Percentiles rank a stretch among this genome's conserved stretches.
These are phyloP conservation scores for Boletus fagicola DNA, from an alignment of 768 basidiomycete genomes.

Conservation along the genomic window DNA sequence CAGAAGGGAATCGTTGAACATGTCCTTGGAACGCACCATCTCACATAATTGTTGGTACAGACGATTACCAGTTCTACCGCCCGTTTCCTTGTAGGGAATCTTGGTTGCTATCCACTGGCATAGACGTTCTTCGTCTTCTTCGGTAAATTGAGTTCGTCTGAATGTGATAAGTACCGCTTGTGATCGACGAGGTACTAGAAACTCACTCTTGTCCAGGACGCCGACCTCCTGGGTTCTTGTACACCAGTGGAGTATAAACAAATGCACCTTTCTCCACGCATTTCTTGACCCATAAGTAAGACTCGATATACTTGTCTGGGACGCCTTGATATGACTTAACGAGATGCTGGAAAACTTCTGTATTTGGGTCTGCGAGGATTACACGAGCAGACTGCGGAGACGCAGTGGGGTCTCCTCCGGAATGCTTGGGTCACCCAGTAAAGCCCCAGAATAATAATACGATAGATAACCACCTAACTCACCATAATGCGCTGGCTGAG, in stretches of 20 bases:
- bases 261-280: conserved; percentile 69
- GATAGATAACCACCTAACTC: conserved; percentile 10
- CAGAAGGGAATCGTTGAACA: not conserved
- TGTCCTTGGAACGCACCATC: conserved; percentile 43
- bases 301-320: conserved; percentile 74
- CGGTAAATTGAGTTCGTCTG: conserved; percentile 77
- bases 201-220: conserved; percentile 78
- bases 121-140: conserved; percentile 71
- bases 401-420: conserved; percentile 74
- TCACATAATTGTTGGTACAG: conserved; percentile 81
- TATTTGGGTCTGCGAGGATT: conserved; percentile 77
- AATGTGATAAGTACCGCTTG: not conserved
- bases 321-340: conserved; percentile 70
- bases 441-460: not conserved
- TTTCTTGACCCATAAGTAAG: conserved; percentile 81
- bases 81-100: conserved; percentile 81
- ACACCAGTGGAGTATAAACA: conserved; percentile 70
- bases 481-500: conserved; percentile 74
- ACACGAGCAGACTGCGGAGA: conserved; percentile 70
- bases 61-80: conserved; percentile 78
- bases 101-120: conserved; percentile 80
- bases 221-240: conserved; percentile 82
- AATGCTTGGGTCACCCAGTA: conserved; percentile 51
- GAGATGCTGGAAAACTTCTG: conserved; percentile 71
- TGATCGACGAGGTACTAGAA: not conserved